Percentiles rank a stretch among this genome's conserved stretches.
Conservation (phyloP, 108 stramenopile species). For the Stephanodiscus triporus region DNA sequence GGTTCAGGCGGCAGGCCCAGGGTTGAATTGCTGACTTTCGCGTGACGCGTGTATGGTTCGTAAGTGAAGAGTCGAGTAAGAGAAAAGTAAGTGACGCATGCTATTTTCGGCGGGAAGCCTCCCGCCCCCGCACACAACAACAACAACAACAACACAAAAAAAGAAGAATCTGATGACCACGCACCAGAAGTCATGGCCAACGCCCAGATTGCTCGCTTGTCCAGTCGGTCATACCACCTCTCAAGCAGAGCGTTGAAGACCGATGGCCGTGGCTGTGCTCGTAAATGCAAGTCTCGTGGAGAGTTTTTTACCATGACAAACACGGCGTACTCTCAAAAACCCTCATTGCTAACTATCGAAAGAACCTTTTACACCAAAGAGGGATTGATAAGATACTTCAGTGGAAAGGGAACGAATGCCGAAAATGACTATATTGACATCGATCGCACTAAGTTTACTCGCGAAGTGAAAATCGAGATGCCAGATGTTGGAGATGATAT, state of each 20-base stretch:
- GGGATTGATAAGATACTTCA: not conserved
- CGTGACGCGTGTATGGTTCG: no score
- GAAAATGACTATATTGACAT: slow-evolving; percentile 6
- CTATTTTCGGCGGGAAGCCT: not conserved
- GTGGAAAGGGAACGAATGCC: slow-evolving; percentile 5
- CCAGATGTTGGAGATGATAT: slow-evolving; percentile 30
- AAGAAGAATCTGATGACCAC: no score
- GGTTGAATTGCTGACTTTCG: no score
- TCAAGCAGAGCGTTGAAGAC: not conserved
- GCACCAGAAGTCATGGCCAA: not conserved
- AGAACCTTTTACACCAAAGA: not conserved
- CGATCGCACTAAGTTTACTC: slow-evolving; percentile 32
- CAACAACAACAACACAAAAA: no score
- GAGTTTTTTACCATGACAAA: no score
- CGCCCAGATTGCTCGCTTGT: not conserved
- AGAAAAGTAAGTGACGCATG: no score
- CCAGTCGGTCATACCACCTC: slow-evolving; percentile 1
- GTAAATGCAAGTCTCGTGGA: not conserved
- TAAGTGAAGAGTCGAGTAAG: no score
- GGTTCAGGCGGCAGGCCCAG: no score
- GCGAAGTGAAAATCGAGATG: slow-evolving; percentile 48
- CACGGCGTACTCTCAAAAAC: not conserved
- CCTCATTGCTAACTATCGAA: not conserved
- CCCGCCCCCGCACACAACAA: not conserved
- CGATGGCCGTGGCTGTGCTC: not conserved